These are phyloP conservation scores for Colletotrichum euphorbiae DNA, from an alignment of 2,329 filamentous ascomycete species.

Conservation along the genomic window DNA sequence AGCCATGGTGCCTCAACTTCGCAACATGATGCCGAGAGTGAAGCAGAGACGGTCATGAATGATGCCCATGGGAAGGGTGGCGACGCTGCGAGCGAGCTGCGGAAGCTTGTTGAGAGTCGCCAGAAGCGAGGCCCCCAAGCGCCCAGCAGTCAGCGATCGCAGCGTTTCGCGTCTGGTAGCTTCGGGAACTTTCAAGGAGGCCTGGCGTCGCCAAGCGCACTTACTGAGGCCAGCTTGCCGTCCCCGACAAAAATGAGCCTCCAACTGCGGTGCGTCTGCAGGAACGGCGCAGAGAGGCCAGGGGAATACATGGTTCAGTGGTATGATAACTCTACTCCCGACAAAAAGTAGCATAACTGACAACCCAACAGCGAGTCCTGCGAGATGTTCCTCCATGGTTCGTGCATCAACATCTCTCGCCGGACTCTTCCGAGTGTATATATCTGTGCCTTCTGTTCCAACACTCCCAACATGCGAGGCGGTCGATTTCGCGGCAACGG, in stretches of 20 bases:
- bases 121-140: conserved; percentile 53
- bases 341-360: conserved; percentile 1
- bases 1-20: conserved; percentile 48
- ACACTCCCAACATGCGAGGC: conserved; percentile 66
- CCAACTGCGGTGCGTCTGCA: conserved; percentile 68
- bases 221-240: conserved; percentile 60
- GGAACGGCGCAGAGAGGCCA: conserved; percentile 54
- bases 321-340: conserved; percentile 52
- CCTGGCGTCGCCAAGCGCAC: conserved; percentile 63
- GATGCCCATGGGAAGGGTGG: conserved; percentile 58
- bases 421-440: conserved; percentile 70
- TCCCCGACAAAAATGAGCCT: conserved; percentile 58
- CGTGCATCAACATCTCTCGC: conserved; percentile 69
- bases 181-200: conserved; percentile 49
- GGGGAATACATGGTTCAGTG: conserved; percentile 73
- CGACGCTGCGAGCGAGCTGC: conserved; percentile 70
- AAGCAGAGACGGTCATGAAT: conserved; percentile 69
- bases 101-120: conserved; percentile 66
- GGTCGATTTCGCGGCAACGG: conserved; percentile 57
- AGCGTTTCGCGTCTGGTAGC: conserved; percentile 47
- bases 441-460: conserved; percentile 72
- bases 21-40: conserved; percentile 63
- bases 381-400: conserved; percentile 74
- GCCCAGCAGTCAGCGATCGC: conserved; percentile 38
- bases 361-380: conserved; percentile 66